Evolutionary conservation across 1,284 basidiomycete genomes (phyloP).

Genomic region (Ceratobasidium sp.): DNA sequence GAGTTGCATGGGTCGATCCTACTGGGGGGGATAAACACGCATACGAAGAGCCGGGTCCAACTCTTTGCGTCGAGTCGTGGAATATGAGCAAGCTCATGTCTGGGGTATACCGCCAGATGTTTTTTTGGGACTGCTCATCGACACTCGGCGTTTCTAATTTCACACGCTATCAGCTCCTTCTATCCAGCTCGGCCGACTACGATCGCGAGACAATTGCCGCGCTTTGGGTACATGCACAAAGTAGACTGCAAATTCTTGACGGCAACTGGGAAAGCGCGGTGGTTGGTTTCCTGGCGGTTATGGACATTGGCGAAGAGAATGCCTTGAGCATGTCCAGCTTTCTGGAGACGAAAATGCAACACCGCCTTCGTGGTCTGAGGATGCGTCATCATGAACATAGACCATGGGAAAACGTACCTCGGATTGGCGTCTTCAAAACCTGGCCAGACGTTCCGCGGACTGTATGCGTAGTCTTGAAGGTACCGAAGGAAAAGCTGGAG

Average conservation of each 20-base stretch:
- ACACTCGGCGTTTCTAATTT: not conserved
- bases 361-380: slow-evolving; percentile 3
- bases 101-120: slow-evolving; percentile 12
- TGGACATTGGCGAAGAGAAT: not conserved
- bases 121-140: slow-evolving; percentile 1
- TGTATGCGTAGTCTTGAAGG: slow-evolving; percentile 21
- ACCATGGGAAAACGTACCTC: not conserved
- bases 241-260: not conserved
- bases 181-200: not conserved
- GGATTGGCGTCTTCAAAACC: not conserved
- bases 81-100: not conserved
- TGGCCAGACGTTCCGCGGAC: slow-evolving; percentile 2
- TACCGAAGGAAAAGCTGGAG: slow-evolving; percentile 8
- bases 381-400: not conserved
- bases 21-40: slow-evolving; percentile 23
- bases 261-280: slow-evolving; percentile 14
- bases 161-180: slow-evolving; percentile 44
- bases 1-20: slow-evolving; percentile 25
- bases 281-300: not conserved
- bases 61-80: not conserved
- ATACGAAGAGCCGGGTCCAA: not conserved
- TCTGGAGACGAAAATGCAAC: slow-evolving; percentile 9
- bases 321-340: not conserved
- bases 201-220: not conserved
- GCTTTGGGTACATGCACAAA: not conserved